Base-by-base conservation (phyloP, 2,329 filamentous ascomycete species). In the Epichloe sp. region DNA sequence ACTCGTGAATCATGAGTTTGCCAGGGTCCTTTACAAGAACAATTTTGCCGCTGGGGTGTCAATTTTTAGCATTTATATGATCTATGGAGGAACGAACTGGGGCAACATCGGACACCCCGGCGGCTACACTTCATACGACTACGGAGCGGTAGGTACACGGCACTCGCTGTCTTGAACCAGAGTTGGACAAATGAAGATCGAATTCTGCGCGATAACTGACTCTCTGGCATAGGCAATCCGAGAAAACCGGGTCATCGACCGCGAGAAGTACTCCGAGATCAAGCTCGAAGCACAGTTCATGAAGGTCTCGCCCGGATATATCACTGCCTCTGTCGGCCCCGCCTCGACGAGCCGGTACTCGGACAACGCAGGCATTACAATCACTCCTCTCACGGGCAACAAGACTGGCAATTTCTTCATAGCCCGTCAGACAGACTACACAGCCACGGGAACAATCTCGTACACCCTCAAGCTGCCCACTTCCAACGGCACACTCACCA, bases 71-170 rank as follows among this genome's bases (percentile, higher is more conserved):
- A 60, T 88, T 1, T 90, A 89, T 63, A 90, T 90, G 86, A 82
- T 77, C 1, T 86, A 76, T 56, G 87, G 87, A 14, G 87, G 86
- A 5, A 90, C 86, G 0, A 93, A 91, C 62, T 91, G 86, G 87
- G 86, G 86, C 0, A 90, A 88, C 55, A 65, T 88, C 4, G 84
- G 86, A 0, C 79, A 88, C 56, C 75, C 82, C 10, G 82, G 80
- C 11, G 80, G 75, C 3, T 82, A 82, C 54, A 81, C 77, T 0
- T 76, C 73, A 0, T 78, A 79, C 46, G 76, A 79, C 53, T 79
- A 79, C 48, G 75, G 70, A 7, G 69, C 72, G 2, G 67, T 65
- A 52, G 41, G 71, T 58, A 12, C 40, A 5, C 7, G 2, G 3
- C n/a, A 37, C 11, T 5, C n/a, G 15, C 10, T 1, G 48, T 23